These are phyloP conservation scores for Paecilomyces fulvus DNA, from an alignment of 2,329 filamentous ascomycete genomes.

Conservation along the genomic window DNA sequence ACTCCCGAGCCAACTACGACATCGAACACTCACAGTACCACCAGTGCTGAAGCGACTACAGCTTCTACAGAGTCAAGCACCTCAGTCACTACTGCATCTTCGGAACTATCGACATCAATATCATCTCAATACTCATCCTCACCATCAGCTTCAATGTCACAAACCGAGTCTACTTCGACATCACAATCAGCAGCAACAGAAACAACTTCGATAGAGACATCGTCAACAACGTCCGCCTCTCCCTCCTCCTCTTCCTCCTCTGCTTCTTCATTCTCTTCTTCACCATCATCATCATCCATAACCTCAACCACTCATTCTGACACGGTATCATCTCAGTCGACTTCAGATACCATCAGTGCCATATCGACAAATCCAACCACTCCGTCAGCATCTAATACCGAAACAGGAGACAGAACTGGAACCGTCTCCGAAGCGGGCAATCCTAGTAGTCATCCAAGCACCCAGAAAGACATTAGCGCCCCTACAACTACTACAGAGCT, in stretches of 20 bases:
- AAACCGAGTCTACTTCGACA: neutral
- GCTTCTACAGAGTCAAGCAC: neutral
- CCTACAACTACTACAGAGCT: neutral
- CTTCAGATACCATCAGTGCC: neutral
- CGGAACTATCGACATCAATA: neutral
- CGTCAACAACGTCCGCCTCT: neutral
- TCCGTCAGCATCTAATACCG: neutral
- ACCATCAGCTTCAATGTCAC: neutral
- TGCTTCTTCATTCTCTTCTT: neutral
- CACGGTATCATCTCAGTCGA: neutral
- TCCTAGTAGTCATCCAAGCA: neutral
- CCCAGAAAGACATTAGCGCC: neutral
- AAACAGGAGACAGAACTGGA: neutral
- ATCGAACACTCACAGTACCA: neutral
- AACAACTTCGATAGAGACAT: neutral
- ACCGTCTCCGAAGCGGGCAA: neutral
- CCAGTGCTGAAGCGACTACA: neutral
- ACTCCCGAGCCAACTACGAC: neutral
- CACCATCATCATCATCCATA: neutral
- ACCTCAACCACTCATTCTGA: neutral
- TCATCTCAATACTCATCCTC: neutral
- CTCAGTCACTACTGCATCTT: neutral
- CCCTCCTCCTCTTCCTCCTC: neutral
- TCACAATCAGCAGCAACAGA: neutral
- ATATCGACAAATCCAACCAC: neutral